These are phyloP conservation scores for Podospora didyma DNA, from an alignment of 495 filamentous ascomycete genomes.

Conservation along the genomic window DNA sequence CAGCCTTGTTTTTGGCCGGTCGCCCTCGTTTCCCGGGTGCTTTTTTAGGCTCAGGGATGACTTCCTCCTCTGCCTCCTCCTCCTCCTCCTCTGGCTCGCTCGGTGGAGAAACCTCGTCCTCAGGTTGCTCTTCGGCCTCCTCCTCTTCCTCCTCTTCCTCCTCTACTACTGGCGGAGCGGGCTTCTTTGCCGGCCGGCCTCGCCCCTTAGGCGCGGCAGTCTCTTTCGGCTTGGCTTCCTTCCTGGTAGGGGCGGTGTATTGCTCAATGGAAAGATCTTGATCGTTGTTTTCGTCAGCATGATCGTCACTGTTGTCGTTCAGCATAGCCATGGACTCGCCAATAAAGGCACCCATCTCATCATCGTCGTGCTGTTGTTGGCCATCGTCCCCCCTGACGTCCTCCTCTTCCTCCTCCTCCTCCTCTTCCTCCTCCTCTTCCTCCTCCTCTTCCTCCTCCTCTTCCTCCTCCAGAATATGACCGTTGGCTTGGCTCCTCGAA, in stretches of 20 bases:
- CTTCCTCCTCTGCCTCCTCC: not conserved
- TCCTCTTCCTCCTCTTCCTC: constrained; percentile 4
- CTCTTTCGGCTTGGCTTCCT: constrained; percentile 17
- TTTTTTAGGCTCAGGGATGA: constrained; percentile 4
- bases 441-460: constrained; percentile 14
- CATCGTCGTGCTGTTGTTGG: constrained; percentile 18
- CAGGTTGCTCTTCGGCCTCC: constrained; percentile 9
- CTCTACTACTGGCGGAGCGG: constrained; percentile 3
- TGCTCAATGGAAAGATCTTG: constrained; percentile 13
- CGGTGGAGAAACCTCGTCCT: not conserved
- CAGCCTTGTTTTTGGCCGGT: constrained; percentile 16
- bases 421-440: constrained; percentile 17
- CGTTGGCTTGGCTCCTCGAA: not conserved
- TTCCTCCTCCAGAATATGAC: constrained; percentile 13
- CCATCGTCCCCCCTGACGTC: constrained; percentile 26
- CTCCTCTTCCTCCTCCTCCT: constrained; percentile 19
- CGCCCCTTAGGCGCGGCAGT: not conserved
- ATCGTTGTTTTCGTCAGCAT: constrained; percentile 23
- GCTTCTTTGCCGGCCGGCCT: constrained; percentile 8
- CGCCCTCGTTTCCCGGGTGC: constrained; percentile 9
- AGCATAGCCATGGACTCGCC: constrained; percentile 37
- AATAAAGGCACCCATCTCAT: constrained; percentile 19
- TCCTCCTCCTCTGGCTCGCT: not conserved
- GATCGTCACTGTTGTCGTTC: constrained; percentile 24
- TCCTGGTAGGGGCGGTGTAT: constrained; percentile 13